A percentile compares a stretch with the other conserved stretches of the same genome.
Conservation (phyloP, 805 yeast species). For the Torulaspora microellipsoides region DNA sequence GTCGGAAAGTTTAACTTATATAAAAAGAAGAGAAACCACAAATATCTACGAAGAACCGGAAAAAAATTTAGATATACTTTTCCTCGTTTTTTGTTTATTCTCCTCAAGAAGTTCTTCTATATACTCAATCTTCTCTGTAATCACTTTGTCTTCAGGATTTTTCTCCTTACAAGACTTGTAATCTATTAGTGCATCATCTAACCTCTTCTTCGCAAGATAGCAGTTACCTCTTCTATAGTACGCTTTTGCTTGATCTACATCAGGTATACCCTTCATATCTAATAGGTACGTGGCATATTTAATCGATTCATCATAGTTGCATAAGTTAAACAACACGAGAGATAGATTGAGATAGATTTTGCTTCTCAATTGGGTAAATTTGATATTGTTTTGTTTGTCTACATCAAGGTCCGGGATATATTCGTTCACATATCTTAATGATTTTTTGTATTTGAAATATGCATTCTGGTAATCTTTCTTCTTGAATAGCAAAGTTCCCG, state of each 20-base stretch:
- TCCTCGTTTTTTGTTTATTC: conserved; percentile 47
- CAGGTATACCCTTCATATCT: conserved; percentile 41
- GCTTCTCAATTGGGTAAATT: conserved; percentile 45
- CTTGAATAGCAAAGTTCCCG: conserved; percentile 61
- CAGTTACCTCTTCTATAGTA: conserved; percentile 52
- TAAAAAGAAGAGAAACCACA: neutral
- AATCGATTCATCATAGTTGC: conserved; percentile 45
- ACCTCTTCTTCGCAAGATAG: conserved; percentile 41
- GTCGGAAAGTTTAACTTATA: neutral
- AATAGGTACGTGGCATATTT: conserved; percentile 54
- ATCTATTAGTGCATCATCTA: conserved; percentile 46
- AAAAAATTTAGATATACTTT: conserved; percentile 62
- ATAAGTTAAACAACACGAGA: conserved; percentile 46
- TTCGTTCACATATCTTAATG: conserved; percentile 66
- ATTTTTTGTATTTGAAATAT: conserved; percentile 57
- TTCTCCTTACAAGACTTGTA: conserved; percentile 41
- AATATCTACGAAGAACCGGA: conserved; percentile 11
- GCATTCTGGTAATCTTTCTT: conserved; percentile 49
- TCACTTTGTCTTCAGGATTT: conserved; percentile 48
- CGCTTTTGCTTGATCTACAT: conserved; percentile 53
- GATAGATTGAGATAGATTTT: conserved; percentile 50
- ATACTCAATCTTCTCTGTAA: conserved; percentile 41
- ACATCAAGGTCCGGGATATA: conserved; percentile 63
- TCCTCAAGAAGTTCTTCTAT: conserved; percentile 41
- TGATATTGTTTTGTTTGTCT: conserved; percentile 47